These are phyloP conservation scores for Strigomonas culicis DNA, from an alignment of 208 protist genomes.

Conservation along the genomic window DNA sequence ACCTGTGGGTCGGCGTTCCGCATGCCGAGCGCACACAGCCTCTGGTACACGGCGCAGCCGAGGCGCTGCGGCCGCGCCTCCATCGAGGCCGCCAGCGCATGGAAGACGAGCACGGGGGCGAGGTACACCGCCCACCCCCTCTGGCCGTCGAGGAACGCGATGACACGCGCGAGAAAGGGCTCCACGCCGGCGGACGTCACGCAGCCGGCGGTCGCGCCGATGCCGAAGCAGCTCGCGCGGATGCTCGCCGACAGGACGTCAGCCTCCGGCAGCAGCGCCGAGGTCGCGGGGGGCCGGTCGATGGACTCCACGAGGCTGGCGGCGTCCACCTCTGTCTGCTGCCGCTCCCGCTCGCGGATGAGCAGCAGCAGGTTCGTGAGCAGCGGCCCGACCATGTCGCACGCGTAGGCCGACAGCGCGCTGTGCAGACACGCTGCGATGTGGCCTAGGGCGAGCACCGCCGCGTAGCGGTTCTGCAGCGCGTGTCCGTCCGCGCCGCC, in stretches of 20 bases:
- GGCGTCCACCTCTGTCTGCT: slow-evolving; percentile 15
- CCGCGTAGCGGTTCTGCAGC: slow-evolving; percentile 49
- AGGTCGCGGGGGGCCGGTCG: slow-evolving; percentile 17
- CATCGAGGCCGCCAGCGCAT: slow-evolving; percentile 43
- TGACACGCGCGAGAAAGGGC: slow-evolving; percentile 34
- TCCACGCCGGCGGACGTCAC: slow-evolving; percentile 52
- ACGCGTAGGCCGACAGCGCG: slow-evolving; percentile 31
- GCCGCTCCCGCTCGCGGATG: slow-evolving; percentile 24
- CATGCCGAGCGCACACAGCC: slow-evolving; percentile 33
- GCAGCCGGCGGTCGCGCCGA: slow-evolving; percentile 52
- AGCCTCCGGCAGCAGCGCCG: slow-evolving; percentile 30
- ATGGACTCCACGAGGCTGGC: slow-evolving; percentile 18
- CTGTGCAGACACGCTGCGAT: slow-evolving; percentile 48
- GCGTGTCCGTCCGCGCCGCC: slow-evolving; percentile 19
- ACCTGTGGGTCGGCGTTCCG: slow-evolving; percentile 22
- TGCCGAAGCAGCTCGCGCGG: slow-evolving; percentile 39
- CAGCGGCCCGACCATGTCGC: slow-evolving; percentile 38
- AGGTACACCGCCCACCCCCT: slow-evolving; percentile 42
- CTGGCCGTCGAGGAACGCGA: slow-evolving; percentile 39
- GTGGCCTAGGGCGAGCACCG: slow-evolving; percentile 49
- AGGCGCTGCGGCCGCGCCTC: slow-evolving; percentile 54
- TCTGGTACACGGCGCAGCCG: slow-evolving; percentile 59
- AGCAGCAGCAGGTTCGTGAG: slow-evolving; percentile 49
- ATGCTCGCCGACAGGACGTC: slow-evolving; percentile 33
- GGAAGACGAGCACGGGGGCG: slow-evolving; percentile 52